phyloP scores from a whole-genome alignment of 2,329 filamentous ascomycete species.

The Penicillium sp. region DNA sequence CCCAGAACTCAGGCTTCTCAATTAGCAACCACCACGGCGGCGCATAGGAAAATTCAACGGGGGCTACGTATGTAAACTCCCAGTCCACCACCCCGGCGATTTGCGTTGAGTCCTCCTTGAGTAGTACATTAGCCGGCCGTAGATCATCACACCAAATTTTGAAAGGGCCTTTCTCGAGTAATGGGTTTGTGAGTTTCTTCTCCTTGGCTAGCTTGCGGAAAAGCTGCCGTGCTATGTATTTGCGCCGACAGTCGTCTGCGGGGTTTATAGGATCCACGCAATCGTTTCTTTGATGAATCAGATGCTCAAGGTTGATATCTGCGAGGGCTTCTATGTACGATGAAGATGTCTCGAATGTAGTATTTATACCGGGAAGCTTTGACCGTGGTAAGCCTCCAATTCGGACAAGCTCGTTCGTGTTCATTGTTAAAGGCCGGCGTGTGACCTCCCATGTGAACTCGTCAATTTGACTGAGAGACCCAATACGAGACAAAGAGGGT shows the following conservation, averaged over 20 bases:
- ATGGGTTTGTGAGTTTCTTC: no score
- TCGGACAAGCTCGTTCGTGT: neutral
- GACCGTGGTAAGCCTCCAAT: neutral
- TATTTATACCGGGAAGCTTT: neutral
- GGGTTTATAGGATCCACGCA: no score
- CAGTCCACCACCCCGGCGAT: no score
- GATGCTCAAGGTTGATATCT: neutral
- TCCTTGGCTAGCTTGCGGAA: no score
- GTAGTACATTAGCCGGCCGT: no score
- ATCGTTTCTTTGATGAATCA: neutral
- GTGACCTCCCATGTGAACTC: neutral
- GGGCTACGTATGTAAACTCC: neutral
- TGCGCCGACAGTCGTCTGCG: no score
- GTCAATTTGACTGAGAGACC: neutral
- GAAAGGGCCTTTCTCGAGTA: no score
- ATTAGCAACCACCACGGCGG: neutral
- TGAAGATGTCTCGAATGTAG: neutral
- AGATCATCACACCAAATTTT: no score
- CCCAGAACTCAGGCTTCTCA: neutral
- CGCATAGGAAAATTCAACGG: neutral
- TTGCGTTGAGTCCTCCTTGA: no score
- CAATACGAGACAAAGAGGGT: neutral
- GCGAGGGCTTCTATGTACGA: neutral
- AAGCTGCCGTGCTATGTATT: no score
- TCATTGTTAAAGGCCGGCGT: neutral